phyloP scores from a whole-genome alignment of 306 rosid genomes.

The Benincasa hispida region DNA sequence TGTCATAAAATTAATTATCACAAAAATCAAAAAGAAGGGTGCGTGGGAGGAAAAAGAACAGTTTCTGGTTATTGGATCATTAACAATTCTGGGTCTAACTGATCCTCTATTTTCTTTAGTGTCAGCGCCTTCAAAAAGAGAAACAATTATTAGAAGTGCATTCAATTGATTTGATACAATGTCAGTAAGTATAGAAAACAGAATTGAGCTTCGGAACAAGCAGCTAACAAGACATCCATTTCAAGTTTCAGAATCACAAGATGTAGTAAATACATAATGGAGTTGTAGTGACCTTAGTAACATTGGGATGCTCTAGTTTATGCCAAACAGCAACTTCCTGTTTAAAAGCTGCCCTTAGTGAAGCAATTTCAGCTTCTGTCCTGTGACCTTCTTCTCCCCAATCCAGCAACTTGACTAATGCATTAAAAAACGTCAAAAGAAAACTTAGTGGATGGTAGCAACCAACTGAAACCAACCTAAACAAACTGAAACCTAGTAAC shows the following conservation, averaged over 20 bases:
- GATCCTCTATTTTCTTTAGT: not conserved
- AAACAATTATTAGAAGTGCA: not conserved
- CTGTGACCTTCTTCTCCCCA: constrained; percentile 99
- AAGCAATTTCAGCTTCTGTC: constrained; percentile 79
- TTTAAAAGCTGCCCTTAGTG: constrained; percentile 75
- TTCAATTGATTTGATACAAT: not conserved
- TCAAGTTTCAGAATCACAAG: not conserved
- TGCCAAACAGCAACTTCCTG: constrained; percentile 99
- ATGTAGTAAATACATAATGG: constrained; percentile 5
- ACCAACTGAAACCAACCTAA: not conserved
- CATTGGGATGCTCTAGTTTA: constrained; percentile 94
- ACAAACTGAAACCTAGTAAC: not conserved
- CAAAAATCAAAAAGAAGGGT: not conserved
- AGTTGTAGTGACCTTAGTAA: constrained; percentile 61
- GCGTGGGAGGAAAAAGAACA: not conserved
- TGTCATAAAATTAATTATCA: not conserved
- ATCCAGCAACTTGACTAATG: constrained; percentile 77
- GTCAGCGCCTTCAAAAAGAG: not conserved
- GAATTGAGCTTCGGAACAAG: not conserved
- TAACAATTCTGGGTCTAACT: not conserved
- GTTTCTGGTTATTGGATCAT: not conserved
- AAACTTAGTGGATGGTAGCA: not conserved
- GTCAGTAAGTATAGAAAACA: not conserved
- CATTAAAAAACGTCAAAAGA: constrained; percentile 16
- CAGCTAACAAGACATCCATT: not conserved